Conservation (phyloP, 1,139 yeast genomes). For the Protomyces inouyei region DNA sequence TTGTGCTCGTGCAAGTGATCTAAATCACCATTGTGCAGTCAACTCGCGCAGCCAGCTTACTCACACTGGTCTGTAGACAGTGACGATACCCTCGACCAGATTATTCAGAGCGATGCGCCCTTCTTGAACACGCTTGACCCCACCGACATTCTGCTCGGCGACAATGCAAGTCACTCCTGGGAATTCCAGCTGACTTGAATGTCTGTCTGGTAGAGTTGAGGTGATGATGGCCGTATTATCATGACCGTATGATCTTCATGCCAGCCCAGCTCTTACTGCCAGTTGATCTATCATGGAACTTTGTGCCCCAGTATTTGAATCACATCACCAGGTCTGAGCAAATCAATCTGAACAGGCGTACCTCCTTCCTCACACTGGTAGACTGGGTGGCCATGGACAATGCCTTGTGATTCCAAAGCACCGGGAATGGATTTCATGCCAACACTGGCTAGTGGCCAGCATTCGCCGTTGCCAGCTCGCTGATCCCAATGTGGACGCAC, state of each 20-base stretch:
- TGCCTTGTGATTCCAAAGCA: slow-evolving; percentile 55
- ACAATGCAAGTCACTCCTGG: slow-evolving; percentile 16
- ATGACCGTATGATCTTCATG: no score
- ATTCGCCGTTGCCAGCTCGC: slow-evolving; percentile 65
- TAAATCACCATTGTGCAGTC: background rate
- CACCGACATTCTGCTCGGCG: slow-evolving; percentile 58
- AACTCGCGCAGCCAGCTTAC: background rate
- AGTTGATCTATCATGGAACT: slow-evolving; percentile 40
- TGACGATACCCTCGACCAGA: slow-evolving; percentile 49
- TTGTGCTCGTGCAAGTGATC: slow-evolving; percentile 18
- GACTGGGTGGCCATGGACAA: slow-evolving; percentile 57
- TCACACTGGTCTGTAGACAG: slow-evolving; percentile 52
- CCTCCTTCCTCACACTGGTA: slow-evolving; percentile 39
- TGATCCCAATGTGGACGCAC: slow-evolving; percentile 48
- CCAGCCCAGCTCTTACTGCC: slow-evolving; percentile 44
- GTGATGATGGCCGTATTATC: slow-evolving; percentile 63
- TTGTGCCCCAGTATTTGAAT: slow-evolving; percentile 47
- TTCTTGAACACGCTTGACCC: slow-evolving; percentile 39
- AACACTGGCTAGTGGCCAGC: slow-evolving; percentile 71
- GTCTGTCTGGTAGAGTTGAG: slow-evolving; percentile 32
- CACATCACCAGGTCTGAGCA: slow-evolving; percentile 47
- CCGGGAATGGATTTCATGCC: slow-evolving; percentile 61
- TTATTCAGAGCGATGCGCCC: slow-evolving; percentile 47
- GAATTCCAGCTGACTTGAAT: background rate
- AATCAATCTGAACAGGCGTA: slow-evolving; percentile 37